These are phyloP conservation scores for Beauveria brongniartii DNA, from an alignment of 2,329 filamentous ascomycete species.

Conservation along the genomic window DNA sequence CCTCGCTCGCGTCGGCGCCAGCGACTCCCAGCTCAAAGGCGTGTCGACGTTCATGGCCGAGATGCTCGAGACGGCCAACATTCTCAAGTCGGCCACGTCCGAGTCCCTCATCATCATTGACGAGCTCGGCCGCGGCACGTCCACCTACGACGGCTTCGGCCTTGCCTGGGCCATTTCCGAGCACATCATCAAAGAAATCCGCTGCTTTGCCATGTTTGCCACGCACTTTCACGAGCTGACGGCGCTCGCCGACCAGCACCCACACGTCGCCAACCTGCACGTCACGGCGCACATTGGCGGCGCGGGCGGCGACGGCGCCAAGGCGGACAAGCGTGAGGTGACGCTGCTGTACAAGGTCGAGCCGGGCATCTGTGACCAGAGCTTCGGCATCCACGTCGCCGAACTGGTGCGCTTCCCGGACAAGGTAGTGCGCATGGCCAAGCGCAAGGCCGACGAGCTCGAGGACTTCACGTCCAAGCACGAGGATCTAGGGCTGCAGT, in stretches of 20 bases:
- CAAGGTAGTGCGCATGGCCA: conserved; percentile 99
- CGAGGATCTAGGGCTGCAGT: conserved; percentile 50
- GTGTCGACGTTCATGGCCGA: conserved; percentile 99
- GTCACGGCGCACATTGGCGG: conserved; percentile 86
- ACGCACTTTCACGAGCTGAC: conserved; percentile 98
- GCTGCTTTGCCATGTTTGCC: conserved; percentile 89
- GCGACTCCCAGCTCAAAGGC: conserved; percentile 93
- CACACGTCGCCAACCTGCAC: conserved; percentile 86
- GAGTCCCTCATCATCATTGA: conserved; percentile 98
- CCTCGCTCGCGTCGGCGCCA: conserved; percentile 88
- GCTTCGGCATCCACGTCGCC: conserved; percentile 96
- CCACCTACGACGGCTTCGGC: conserved; percentile 96
- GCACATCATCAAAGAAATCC: conserved; percentile 92
- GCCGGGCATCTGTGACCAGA: conserved; percentile 91
- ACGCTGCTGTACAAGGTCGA: conserved; percentile 96
- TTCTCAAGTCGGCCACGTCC: conserved; percentile 89
- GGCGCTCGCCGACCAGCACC: conserved; percentile 76
- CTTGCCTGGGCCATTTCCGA: conserved; percentile 99
- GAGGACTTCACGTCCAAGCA: conserved; percentile 88
- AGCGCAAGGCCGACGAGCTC: conserved; percentile 93
- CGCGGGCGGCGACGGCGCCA: conserved; percentile 29
- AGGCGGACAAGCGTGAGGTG: conserved; percentile 64
- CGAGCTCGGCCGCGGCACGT: conserved; percentile 91
- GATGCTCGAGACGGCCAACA: conserved; percentile 98
- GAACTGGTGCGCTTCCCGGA: conserved; percentile 93